Evolutionary conservation across 2,329 filamentous ascomycete species (phyloP), one percentile per base, ranked within the genome.

Genomic region (Didymella segeticola): DNA sequence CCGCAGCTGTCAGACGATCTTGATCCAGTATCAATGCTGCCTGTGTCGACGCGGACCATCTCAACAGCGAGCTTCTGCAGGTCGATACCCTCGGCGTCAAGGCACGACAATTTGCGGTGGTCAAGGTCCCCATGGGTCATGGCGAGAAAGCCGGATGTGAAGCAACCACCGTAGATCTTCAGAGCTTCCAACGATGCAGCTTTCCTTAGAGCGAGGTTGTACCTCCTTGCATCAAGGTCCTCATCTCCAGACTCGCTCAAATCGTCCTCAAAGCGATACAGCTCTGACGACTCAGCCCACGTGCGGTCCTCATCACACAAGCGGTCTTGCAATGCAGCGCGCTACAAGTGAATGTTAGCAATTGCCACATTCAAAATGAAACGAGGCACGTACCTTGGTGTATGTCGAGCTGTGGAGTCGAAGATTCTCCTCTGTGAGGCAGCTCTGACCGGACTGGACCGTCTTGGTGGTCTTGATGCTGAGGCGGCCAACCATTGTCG

Each of bases 381-480:
- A 22, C 2, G 20, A 7, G 27, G 27, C 12, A 52, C 58, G 26
- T 52, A 74, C 72, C 61, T 68, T 64, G 15, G 46, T 43, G 26
- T 53, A 62, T 41, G 60, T 48, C 1, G 60, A 63, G 43, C 67
- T 66, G 47, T 74, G 70, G 34, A 67, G 49, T 41, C 63, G 60
- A 25, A 74, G 36, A 52, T 73, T 74, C 38, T 69, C 66, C 37
- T 71, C 67, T 1, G 71, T 72, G 31, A 74, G 58, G 29, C 37
- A 50, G 46, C 25, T 30, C 33, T 31, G 30, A 23, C 31, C 38
- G 11, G 47, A 30, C 42, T 54, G 54, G 45, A 41, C 34, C 20
- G 45, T 46, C 39, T 45, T 46, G 10, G 39, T 49, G 23, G 23
- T 36, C 27, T 49, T 52, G 22, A 52, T 48, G 43, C 37, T 56